Conservation (phyloP, 768 basidiomycete species). For the Psilocybe tampanensis region DNA sequence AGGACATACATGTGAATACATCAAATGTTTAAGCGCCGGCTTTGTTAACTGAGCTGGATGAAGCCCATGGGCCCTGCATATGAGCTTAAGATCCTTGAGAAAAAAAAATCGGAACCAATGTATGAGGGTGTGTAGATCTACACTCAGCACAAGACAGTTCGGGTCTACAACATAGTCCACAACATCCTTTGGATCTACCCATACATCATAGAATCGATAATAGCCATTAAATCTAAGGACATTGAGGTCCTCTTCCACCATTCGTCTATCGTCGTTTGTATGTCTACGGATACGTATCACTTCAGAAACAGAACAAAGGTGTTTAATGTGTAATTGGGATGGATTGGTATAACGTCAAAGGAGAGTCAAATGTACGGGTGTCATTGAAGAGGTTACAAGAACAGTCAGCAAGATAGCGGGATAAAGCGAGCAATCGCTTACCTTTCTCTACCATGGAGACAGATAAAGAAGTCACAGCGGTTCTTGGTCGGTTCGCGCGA, state of each 20-base stretch:
- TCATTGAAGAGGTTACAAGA: too few relatives aligned
- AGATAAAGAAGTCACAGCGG: too few relatives aligned
- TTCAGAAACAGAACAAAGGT: too few relatives aligned
- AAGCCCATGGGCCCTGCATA: neutral
- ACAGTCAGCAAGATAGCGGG: too few relatives aligned
- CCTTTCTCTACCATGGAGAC: too few relatives aligned
- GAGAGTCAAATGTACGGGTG: too few relatives aligned
- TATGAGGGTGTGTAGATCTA: neutral
- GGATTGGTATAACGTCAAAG: too few relatives aligned
- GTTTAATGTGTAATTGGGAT: too few relatives aligned
- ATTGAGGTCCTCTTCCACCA: neutral
- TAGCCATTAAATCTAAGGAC: neutral
- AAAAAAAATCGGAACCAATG: neutral
- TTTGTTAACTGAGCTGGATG: neutral
- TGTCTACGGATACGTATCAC: too few relatives aligned
- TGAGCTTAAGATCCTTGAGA: neutral
- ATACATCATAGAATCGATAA: neutral
- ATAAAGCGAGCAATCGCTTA: too few relatives aligned
- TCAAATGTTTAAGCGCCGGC: neutral
- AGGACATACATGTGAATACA: neutral
- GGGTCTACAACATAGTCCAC: neutral
- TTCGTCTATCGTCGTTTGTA: neutral
- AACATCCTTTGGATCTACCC: neutral
- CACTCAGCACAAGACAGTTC: neutral
- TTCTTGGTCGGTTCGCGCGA: too few relatives aligned